phyloP scores from a whole-genome alignment of 352 stramenopile genomes.

The Globisporangium viniferum region DNA sequence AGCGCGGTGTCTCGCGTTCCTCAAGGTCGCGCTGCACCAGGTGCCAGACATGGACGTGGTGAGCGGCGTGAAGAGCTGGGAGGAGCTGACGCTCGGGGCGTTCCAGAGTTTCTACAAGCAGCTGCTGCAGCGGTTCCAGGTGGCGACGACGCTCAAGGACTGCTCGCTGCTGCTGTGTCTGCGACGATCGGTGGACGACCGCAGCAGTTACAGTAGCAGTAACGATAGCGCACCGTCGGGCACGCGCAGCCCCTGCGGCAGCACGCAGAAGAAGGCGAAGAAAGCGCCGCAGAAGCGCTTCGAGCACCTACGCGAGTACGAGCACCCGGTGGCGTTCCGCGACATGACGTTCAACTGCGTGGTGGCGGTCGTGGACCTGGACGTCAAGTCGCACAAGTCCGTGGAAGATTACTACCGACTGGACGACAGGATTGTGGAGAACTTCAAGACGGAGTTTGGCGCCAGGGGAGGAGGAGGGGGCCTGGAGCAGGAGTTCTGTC shows the following conservation, averaged over 20 bases:
- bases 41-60: constrained; percentile 32
- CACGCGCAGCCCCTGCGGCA: constrained; percentile 13
- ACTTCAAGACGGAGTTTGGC: constrained; percentile 48
- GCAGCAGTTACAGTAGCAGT: neutral
- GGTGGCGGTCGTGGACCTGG: constrained; percentile 81
- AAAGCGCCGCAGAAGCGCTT: constrained; percentile 29
- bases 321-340: constrained; percentile 58
- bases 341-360: constrained; percentile 76
- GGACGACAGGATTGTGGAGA: constrained; percentile 74
- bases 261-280: constrained; percentile 5
- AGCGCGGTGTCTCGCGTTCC: constrained; percentile 42
- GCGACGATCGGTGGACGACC: constrained; percentile 39
- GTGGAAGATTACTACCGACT: constrained; percentile 78
- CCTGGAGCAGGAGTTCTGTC: constrained; percentile 29
- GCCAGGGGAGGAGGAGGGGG: constrained; percentile 16
- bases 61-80: constrained; percentile 30
- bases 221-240: neutral
- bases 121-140: constrained; percentile 70
- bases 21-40: constrained; percentile 41
- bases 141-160: constrained; percentile 84
- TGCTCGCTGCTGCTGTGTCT: constrained; percentile 78
- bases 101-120: constrained; percentile 55
- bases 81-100: constrained; percentile 35
- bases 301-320: constrained; percentile 65
- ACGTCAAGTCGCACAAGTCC: constrained; percentile 87